Percentiles rank a stretch among this genome's conserved stretches.
phyloP scores from a whole-genome alignment of 257 asterid species.

The Nicotiana tabacum region DNA sequence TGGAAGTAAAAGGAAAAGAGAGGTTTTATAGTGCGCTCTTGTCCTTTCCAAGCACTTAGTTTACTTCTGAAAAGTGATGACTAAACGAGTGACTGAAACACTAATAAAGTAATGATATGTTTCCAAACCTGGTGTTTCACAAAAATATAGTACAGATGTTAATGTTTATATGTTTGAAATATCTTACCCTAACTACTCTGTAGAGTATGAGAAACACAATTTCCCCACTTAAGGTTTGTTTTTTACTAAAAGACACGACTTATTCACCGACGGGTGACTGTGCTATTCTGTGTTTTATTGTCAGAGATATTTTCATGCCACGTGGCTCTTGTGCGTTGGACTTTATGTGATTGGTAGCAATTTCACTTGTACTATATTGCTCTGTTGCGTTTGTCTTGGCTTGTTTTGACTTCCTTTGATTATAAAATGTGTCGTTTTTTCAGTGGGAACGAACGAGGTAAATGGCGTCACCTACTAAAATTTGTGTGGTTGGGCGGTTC shows the following conservation, averaged over 20 bases:
- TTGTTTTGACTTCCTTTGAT: too few relatives aligned
- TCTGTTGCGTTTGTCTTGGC: too few relatives aligned
- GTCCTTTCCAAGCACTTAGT: too few relatives aligned
- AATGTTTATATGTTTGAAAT: neutral
- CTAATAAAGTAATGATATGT: neutral
- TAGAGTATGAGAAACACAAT: neutral
- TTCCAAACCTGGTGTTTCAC: neutral
- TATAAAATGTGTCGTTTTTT: too few relatives aligned
- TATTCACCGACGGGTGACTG: conserved; percentile 57
- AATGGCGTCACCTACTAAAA: too few relatives aligned
- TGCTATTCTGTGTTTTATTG: neutral
- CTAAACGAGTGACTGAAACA: neutral
- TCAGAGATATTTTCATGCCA: too few relatives aligned
- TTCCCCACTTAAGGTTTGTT: neutral
- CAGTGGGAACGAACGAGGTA: too few relatives aligned
- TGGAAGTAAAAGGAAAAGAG: neutral
- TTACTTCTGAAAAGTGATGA: neutral
- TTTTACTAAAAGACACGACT: neutral
- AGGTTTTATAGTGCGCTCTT: neutral
- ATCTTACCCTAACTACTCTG: neutral
- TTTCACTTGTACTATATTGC: too few relatives aligned
- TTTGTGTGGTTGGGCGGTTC: too few relatives aligned
- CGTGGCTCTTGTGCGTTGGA: too few relatives aligned
- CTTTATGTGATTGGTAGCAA: too few relatives aligned
- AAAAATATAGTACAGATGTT: neutral